Conservation (phyloP, 1,284 basidiomycete genomes). For the Sporisorium iseilematis-ciliati region DNA sequence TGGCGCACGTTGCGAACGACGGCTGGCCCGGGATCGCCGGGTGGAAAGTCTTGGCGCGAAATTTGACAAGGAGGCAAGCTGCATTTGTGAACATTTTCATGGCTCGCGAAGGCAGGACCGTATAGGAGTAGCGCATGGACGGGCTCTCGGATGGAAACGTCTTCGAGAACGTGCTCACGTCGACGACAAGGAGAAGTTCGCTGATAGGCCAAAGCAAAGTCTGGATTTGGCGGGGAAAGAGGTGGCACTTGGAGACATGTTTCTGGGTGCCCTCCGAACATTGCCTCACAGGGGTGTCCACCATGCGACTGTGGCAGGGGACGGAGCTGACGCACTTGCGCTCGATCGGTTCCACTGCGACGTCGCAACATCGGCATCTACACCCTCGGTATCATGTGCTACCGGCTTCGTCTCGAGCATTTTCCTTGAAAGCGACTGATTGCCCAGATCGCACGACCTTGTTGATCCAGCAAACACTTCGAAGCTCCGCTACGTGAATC, state of each 20-base stretch:
- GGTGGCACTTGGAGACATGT: neutral
- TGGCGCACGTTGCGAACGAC: slow-evolving; percentile 20
- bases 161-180: slow-evolving; percentile 22
- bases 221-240: slow-evolving; percentile 21
- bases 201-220: slow-evolving; percentile 7
- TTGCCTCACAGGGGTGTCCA: neutral
- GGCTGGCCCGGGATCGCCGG: slow-evolving; percentile 28
- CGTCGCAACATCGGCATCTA: slow-evolving; percentile 62
- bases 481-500: slow-evolving; percentile 7
- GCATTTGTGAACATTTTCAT: too few relatives aligned
- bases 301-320: neutral
- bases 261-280: slow-evolving; percentile 10
- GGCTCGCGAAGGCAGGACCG: neutral
- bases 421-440: too few relatives aligned
- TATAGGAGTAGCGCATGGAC: neutral
- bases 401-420: slow-evolving; percentile 56
- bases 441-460: slow-evolving; percentile 1
- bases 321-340: neutral
- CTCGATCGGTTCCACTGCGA: too few relatives aligned
- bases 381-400: slow-evolving; percentile 61
- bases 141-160: slow-evolving; percentile 5
- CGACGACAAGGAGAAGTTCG: neutral
- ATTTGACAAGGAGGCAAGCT: slow-evolving; percentile 2
- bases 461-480: slow-evolving; percentile 1
- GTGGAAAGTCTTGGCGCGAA: slow-evolving; percentile 2